Evolutionary conservation across 768 basidiomycete species (phyloP).

Genomic region (Lactarius hengduanensis): DNA sequence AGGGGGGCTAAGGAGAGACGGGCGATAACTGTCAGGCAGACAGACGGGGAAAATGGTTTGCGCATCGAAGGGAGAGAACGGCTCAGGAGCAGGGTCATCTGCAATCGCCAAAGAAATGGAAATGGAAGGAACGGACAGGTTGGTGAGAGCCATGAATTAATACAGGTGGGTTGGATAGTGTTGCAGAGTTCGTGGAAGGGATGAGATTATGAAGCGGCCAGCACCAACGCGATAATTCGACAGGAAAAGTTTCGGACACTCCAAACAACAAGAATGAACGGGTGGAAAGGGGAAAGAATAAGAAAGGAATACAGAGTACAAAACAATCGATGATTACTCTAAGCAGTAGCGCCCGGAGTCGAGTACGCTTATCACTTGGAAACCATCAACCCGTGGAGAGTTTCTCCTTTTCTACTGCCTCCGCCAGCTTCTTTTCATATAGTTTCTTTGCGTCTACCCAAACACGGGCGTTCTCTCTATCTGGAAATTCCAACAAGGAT

Average conservation of each 20-base stretch:
- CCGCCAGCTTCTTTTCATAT: conserved; percentile 65
- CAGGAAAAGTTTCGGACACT: conserved; percentile 15
- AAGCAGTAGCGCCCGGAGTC: background rate
- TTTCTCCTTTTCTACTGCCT: conserved; percentile 43
- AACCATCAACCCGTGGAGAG: conserved; percentile 25
- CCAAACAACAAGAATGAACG: conserved; percentile 38
- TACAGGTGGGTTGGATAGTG: conserved; percentile 28
- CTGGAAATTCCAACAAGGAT: conserved; percentile 74
- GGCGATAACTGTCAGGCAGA: conserved; percentile 52
- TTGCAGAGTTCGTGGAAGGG: conserved; percentile 11
- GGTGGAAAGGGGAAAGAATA: conserved; percentile 32
- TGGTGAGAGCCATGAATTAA: conserved; percentile 35
- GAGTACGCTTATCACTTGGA: background rate
- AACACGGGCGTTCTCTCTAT: conserved; percentile 63
- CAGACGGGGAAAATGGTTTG: conserved; percentile 33
- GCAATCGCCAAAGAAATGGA: conserved; percentile 67
- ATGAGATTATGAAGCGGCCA: conserved; percentile 35
- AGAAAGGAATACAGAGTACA: conserved; percentile 23
- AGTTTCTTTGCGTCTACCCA: conserved; percentile 88
- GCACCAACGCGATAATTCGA: conserved; percentile 36
- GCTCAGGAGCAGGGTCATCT: conserved; percentile 49
- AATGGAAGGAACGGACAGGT: conserved; percentile 59
- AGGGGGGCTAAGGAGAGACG: conserved; percentile 57
- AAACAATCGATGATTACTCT: conserved; percentile 19
- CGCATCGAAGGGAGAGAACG: conserved; percentile 60